Evolutionary conservation across 257 asterid species (phyloP).

Genomic region (Ballota nigra): DNA sequence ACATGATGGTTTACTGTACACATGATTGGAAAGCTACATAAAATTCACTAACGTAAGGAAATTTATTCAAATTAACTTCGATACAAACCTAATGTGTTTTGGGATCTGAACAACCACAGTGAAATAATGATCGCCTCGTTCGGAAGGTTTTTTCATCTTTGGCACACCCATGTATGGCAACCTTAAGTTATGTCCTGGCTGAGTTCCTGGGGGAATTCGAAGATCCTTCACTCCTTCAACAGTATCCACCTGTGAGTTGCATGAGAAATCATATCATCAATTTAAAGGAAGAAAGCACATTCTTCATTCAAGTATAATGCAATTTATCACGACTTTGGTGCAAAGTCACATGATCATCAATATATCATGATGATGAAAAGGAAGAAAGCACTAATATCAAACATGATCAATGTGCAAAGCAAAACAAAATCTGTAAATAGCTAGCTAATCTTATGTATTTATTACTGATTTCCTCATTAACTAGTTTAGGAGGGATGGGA

Average conservation of each 20-base stretch:
- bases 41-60: constrained; percentile 4
- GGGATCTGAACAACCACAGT: constrained; percentile 80
- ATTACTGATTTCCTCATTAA: background rate
- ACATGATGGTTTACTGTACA: background rate
- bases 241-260: constrained; percentile 66
- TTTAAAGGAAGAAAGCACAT: constrained; percentile 3
- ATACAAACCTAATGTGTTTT: constrained; percentile 60
- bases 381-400: constrained; percentile 4
- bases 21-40: background rate
- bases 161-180: constrained; percentile 86
- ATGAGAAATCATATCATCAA: constrained; percentile 14
- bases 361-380: constrained; percentile 8
- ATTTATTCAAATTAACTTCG: constrained; percentile 4
- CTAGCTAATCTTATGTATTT: background rate
- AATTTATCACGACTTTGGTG: background rate
- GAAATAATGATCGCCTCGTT: constrained; percentile 88
- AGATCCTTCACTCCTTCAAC: constrained; percentile 86
- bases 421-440: background rate
- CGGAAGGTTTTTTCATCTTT: constrained; percentile 62
- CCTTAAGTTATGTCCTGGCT: constrained; percentile 78
- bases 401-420: background rate
- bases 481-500: background rate
- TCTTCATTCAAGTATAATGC: constrained; percentile 1
- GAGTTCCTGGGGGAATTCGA: constrained; percentile 81
- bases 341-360: constrained; percentile 13